phyloP scores from a whole-genome alignment of 2,329 filamentous ascomycete genomes.

The Ophiostoma novo-ulmi region DNA sequence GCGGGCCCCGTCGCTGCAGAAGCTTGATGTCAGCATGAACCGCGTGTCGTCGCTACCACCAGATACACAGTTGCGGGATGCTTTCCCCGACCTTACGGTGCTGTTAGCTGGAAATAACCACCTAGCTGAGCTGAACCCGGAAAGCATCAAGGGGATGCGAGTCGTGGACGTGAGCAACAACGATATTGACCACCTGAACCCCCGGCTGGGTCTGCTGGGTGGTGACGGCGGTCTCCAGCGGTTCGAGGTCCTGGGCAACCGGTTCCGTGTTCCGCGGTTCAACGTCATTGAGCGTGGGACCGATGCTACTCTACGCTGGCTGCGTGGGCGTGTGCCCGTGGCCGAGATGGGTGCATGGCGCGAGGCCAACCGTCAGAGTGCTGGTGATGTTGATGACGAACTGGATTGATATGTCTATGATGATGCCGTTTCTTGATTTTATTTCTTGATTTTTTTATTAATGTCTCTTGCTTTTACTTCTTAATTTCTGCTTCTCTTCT shows the following conservation, averaged over 20 bases:
- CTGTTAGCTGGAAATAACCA: conserved; percentile 76
- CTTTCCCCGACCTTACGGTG: conserved; percentile 65
- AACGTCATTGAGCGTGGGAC: conserved; percentile 82
- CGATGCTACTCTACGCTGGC: conserved; percentile 74
- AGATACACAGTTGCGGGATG: conserved; percentile 48
- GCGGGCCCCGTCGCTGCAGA: conserved; percentile 67
- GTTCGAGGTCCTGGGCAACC: conserved; percentile 77
- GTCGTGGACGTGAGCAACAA: conserved; percentile 80
- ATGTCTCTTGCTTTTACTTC: not conserved
- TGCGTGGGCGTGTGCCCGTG: conserved; percentile 68
- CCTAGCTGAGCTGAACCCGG: conserved; percentile 65
- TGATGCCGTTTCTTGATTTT: not conserved
- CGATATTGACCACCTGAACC: conserved; percentile 74
- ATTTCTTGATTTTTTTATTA: not conserved
- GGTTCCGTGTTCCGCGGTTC: conserved; percentile 81
- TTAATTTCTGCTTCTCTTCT: not conserved
- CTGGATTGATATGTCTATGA: conserved; percentile 16
- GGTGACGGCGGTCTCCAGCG: conserved; percentile 55
- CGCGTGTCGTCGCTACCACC: conserved; percentile 65
- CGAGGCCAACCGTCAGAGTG: conserved; percentile 32
- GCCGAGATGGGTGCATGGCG: conserved; percentile 56
- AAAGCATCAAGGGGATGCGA: conserved; percentile 67
- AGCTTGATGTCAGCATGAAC: conserved; percentile 78
- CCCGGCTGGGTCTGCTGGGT: conserved; percentile 71
- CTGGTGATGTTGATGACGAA: conserved; percentile 22